Percentiles rank a stretch among this genome's conserved stretches.
Evolutionary conservation across 805 yeast species (phyloP).

Genomic region (Helenozyma rhizophorensis): DNA sequence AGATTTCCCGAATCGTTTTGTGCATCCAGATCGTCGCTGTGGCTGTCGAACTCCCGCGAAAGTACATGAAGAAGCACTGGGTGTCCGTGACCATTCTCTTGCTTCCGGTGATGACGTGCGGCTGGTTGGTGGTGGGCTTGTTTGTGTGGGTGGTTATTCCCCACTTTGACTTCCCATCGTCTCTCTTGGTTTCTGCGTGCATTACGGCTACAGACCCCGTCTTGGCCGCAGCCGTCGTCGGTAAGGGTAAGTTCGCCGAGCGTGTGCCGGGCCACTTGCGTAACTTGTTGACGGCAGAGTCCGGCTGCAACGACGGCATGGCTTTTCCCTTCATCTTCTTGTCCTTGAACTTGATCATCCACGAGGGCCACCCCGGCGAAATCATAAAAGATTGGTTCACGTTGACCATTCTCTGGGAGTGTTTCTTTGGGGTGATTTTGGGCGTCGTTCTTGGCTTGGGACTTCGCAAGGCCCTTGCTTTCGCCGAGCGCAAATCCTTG

Average conservation of each 20-base stretch:
- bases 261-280: constrained; percentile 92
- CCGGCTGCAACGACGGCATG: constrained; percentile 94
- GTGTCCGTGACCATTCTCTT: constrained; percentile 66
- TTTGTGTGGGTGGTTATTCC: constrained; percentile 79
- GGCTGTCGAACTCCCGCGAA: constrained; percentile 88
- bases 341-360: constrained; percentile 63
- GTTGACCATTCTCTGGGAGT: constrained; percentile 74
- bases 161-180: constrained; percentile 63
- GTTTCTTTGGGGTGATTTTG: constrained; percentile 70
- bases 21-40: constrained; percentile 91
- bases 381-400: constrained; percentile 79
- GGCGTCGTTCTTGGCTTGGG: constrained; percentile 71
- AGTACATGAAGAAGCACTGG: constrained; percentile 85
- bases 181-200: constrained; percentile 76
- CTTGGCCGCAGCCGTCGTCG: constrained; percentile 91
- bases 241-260: constrained; percentile 86
- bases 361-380: constrained; percentile 58
- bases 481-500: constrained; percentile 62
- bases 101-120: constrained; percentile 84
- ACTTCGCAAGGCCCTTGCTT: constrained; percentile 67
- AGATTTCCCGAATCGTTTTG: constrained; percentile 74
- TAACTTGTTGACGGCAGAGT: constrained; percentile 77
- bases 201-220: constrained; percentile 96
- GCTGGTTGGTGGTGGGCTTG: constrained; percentile 81
- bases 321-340: constrained; percentile 85